Base-by-base conservation (phyloP, 352 stramenopile genomes). In the Phytophthora europaea region DNA sequence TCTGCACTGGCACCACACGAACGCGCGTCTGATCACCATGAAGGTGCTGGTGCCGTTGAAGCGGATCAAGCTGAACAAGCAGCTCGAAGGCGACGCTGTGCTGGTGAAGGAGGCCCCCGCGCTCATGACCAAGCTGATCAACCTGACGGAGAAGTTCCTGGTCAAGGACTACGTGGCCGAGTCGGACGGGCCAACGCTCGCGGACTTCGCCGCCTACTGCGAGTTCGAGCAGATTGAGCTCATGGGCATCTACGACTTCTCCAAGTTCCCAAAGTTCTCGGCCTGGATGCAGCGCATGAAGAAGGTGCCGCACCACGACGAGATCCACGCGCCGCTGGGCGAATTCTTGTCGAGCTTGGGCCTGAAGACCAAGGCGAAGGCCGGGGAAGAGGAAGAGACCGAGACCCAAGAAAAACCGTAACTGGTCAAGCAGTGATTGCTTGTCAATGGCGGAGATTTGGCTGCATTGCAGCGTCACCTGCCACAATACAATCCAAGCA, bases 1-100 rank as follows among this genome's bases (percentile, higher is more conserved):
- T 64, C 66, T 92, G 34, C 75, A 88, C 75, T 93, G 85, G 85
- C 85, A 93, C 71, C 85, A 93, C 81, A 89, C 77, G 53, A 85
- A 82, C 66, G 68, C 67, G 47, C 85, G 85, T 18, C 43, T 78
- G 22, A 80, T 84, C 61, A 90, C 84, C 28, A 36, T 67, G 15
- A 76, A 87, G 34, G 61, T 91, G 18, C 31, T 91, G 28, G 62
- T 73, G 10, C 82, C 82, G 61, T 61, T 77, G 60, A 75, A 80
- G 34, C 67, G 58, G 6, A 38, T 51, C 28, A 76, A 78, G 57
- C 31, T 50, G 48, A 67, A 73, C 43, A 71, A 65, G 48, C 62
- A 52, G 55, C 72, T 45, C 18, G 51, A 55, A 3, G 59, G 80
- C 45, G 60, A 76, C 2, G 23, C 45, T 3, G 34, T 66, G 36